Evolutionary conservation across 2,329 filamentous ascomycete genomes (phyloP).

Genomic region (Aspergillus sp.): DNA sequence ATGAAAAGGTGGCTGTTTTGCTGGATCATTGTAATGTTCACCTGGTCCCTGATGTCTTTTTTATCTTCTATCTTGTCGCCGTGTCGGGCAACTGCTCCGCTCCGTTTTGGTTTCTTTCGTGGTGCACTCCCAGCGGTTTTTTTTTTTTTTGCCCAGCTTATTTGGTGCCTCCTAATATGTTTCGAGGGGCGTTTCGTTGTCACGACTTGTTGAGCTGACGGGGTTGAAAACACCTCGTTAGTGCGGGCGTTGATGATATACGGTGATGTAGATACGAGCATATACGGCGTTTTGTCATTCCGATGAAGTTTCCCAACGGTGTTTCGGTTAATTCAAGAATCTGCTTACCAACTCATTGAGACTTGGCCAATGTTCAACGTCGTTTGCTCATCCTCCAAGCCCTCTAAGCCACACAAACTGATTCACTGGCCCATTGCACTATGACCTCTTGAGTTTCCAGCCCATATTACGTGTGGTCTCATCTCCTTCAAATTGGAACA

Average conservation of each 20-base stretch:
- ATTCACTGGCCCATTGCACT: not conserved
- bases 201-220: conserved; percentile 24
- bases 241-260: conserved; percentile 31
- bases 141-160: conserved; percentile 6
- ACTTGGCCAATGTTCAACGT: conserved; percentile 10
- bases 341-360: conserved; percentile 19
- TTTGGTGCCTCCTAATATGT: conserved; percentile 19
- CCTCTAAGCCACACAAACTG: not conserved
- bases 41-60: conserved; percentile 14
- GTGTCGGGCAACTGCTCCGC: conserved; percentile 12
- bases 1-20: conserved; percentile 33
- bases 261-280: conserved; percentile 44
- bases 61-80: conserved; percentile 14
- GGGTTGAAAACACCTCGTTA: conserved; percentile 19
- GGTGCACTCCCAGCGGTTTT: conserved; percentile 20
- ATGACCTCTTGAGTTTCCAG: not conserved
- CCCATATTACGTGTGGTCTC: not conserved
- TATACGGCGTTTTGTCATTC: conserved; percentile 35
- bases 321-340: conserved; percentile 22
- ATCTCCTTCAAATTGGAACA: not conserved
- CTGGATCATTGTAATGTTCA: conserved; percentile 21
- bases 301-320: conserved; percentile 18
- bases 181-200: conserved; percentile 26
- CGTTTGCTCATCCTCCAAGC: not conserved
- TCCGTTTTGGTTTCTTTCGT: conserved; percentile 15